A percentile compares a stretch with the other conserved stretches of the same genome.
These are phyloP conservation scores for Acer yangbiense DNA, from an alignment of 345 rosid species.

Conservation along the genomic window DNA sequence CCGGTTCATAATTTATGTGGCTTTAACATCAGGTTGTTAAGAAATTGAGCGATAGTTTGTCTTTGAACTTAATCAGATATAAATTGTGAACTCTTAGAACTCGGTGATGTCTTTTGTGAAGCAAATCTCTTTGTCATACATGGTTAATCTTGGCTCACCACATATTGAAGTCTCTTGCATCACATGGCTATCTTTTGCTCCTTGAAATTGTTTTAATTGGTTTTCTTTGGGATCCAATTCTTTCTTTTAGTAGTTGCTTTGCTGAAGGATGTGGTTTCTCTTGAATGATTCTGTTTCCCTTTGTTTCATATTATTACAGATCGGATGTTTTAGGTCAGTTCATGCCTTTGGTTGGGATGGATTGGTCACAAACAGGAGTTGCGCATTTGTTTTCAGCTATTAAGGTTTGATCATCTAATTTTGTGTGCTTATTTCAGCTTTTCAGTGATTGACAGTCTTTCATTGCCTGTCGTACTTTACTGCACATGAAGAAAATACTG, in stretches of 20 bases:
- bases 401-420: slow-evolving; percentile 59
- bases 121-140: neutral
- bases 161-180: slow-evolving; percentile 17
- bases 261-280: slow-evolving; percentile 13
- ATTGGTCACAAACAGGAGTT: slow-evolving; percentile 97
- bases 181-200: slow-evolving; percentile 3
- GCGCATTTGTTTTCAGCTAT: slow-evolving; percentile 88
- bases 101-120: slow-evolving; percentile 12
- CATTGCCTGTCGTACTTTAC: neutral
- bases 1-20: neutral
- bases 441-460: neutral
- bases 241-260: neutral
- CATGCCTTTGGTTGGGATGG: slow-evolving; percentile 95
- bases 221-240: slow-evolving; percentile 7
- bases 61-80: slow-evolving; percentile 8
- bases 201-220: slow-evolving; percentile 9
- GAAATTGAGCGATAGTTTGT: neutral
- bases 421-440: slow-evolving; percentile 1
- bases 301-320: slow-evolving; percentile 42
- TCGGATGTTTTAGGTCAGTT: slow-evolving; percentile 98
- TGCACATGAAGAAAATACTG: slow-evolving; percentile 5
- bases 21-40: neutral
- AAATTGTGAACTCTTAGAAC: slow-evolving; percentile 7
- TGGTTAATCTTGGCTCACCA: slow-evolving; percentile 1
- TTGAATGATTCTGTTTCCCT: slow-evolving; percentile 18